Evolutionary conservation across 805 yeast genomes (phyloP).

Genomic region (Metschnikowia peoriensis): DNA sequence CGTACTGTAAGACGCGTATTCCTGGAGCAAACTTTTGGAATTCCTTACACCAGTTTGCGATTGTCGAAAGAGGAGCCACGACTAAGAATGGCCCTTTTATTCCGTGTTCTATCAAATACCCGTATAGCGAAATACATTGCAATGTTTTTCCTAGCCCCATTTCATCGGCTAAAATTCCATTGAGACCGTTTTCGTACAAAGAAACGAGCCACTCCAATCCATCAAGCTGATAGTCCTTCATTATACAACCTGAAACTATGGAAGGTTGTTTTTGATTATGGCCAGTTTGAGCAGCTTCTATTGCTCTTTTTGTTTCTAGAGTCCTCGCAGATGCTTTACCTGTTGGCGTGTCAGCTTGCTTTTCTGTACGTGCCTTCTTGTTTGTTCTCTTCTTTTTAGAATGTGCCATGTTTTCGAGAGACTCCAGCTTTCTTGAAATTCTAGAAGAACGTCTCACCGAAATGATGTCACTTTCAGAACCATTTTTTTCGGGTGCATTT

Average conservation of each 20-base stretch:
- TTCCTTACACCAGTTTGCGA: conserved; percentile 82
- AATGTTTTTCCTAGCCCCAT: conserved; percentile 97
- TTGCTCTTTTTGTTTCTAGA: conserved; percentile 21
- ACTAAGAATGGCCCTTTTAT: conserved; percentile 75
- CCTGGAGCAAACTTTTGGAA: conserved; percentile 70
- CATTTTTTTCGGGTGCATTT: background rate
- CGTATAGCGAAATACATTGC: conserved; percentile 77
- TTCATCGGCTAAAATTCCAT: conserved; percentile 95
- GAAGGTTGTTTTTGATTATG: conserved; percentile 31
- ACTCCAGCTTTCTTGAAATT: background rate
- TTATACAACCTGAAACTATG: conserved; percentile 43
- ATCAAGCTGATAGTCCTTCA: conserved; percentile 83
- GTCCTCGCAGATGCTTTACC: conserved; percentile 18
- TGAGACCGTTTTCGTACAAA: conserved; percentile 86
- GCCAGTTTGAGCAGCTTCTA: conserved; percentile 26
- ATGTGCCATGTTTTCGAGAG: background rate
- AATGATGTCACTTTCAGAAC: conserved; percentile 2
- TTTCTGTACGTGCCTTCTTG: background rate
- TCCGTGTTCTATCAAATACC: conserved; percentile 75
- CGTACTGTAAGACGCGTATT: conserved; percentile 59
- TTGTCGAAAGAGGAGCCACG: conserved; percentile 81
- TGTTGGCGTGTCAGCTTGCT: conserved; percentile 1
- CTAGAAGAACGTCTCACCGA: background rate
- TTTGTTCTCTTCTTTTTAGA: background rate
- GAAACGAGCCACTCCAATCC: conserved; percentile 92